phyloP scores from a whole-genome alignment of 2,329 filamentous ascomycete species.

The Penicillium sp. region DNA sequence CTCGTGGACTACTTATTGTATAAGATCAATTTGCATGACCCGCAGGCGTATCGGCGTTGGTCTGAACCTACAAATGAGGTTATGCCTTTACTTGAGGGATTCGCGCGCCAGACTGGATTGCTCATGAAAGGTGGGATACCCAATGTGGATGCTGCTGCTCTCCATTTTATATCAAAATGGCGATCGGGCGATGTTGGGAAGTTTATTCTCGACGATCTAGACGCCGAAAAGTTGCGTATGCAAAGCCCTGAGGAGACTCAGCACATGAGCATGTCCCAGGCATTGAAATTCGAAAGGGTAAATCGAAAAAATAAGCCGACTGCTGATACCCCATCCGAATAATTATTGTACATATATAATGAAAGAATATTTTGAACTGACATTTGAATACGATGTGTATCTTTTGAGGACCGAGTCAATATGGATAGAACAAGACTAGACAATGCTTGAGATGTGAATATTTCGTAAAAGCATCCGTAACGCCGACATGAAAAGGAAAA shows the following conservation, averaged over 20 bases:
- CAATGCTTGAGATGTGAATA: slow-evolving; percentile 20
- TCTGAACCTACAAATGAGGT: slow-evolving; percentile 80
- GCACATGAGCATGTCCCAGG: slow-evolving; percentile 46
- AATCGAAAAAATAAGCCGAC: slow-evolving; percentile 28
- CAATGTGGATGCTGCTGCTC: slow-evolving; percentile 70
- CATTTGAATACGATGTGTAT: neutral
- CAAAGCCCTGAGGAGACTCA: slow-evolving; percentile 30
- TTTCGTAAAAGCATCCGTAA: slow-evolving; percentile 24
- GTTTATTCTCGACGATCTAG: slow-evolving; percentile 78
- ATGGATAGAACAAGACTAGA: slow-evolving; percentile 1
- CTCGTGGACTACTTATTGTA: slow-evolving; percentile 90
- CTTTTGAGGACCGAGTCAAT: slow-evolving; percentile 9
- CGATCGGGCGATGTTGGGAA: slow-evolving; percentile 71
- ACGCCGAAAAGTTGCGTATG: slow-evolving; percentile 58
- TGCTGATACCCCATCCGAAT: slow-evolving; percentile 19
- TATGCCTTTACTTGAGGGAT: slow-evolving; percentile 65
- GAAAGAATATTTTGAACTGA: slow-evolving; percentile 8
- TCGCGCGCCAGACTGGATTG: slow-evolving; percentile 74
- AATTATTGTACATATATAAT: slow-evolving; percentile 26
- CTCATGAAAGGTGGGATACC: slow-evolving; percentile 71
- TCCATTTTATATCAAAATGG: slow-evolving; percentile 82
- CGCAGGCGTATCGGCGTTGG: slow-evolving; percentile 63
- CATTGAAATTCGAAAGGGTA: slow-evolving; percentile 41
- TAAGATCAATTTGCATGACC: slow-evolving; percentile 70
- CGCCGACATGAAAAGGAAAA: slow-evolving; percentile 19